Percentiles rank a stretch among this genome's conserved stretches.
These are phyloP conservation scores for Suillus ampliporus DNA, from an alignment of 768 basidiomycete species.

Conservation along the genomic window DNA sequence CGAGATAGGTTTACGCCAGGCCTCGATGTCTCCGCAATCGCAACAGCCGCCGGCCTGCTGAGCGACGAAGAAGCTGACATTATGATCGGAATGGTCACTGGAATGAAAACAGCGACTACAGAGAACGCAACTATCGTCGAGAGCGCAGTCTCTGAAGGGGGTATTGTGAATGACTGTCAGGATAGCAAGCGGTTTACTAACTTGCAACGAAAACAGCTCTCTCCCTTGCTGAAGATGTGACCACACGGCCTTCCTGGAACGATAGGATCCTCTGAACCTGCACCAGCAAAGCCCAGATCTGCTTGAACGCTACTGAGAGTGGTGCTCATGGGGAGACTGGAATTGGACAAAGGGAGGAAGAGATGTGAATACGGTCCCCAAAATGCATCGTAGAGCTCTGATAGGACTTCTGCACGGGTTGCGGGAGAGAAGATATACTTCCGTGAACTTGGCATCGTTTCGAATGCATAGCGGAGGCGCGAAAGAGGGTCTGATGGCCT, in stretches of 20 bases:
- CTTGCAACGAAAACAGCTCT: slow-evolving; percentile 95
- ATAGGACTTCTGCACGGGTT: slow-evolving; percentile 80
- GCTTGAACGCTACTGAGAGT: slow-evolving; percentile 76
- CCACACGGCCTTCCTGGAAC: slow-evolving; percentile 80
- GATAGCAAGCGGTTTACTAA: slow-evolving; percentile 45
- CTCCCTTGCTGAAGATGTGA: slow-evolving; percentile 88
- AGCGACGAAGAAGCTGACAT: slow-evolving; percentile 91
- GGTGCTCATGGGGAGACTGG: slow-evolving; percentile 63
- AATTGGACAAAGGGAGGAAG: slow-evolving; percentile 71
- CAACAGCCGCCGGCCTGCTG: slow-evolving; percentile 94
- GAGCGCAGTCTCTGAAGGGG: slow-evolving; percentile 80
- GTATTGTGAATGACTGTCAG: slow-evolving; percentile 6
- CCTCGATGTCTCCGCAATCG: slow-evolving; percentile 92
- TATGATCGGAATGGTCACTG: slow-evolving; percentile 86
- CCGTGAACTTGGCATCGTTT: slow-evolving; percentile 80
- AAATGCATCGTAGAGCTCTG: slow-evolving; percentile 81
- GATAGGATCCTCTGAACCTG: slow-evolving; percentile 62
- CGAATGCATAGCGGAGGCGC: slow-evolving; percentile 75
- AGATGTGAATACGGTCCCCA: slow-evolving; percentile 78
- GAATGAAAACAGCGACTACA: slow-evolving; percentile 91
- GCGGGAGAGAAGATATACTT: slow-evolving; percentile 79
- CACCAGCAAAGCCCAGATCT: slow-evolving; percentile 58
- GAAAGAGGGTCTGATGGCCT: slow-evolving; percentile 66
- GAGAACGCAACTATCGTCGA: slow-evolving; percentile 89
- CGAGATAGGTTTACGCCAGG: slow-evolving; percentile 72